Conservation (phyloP, 129 eudicot genomes). For the Helianthus annuus region DNA sequence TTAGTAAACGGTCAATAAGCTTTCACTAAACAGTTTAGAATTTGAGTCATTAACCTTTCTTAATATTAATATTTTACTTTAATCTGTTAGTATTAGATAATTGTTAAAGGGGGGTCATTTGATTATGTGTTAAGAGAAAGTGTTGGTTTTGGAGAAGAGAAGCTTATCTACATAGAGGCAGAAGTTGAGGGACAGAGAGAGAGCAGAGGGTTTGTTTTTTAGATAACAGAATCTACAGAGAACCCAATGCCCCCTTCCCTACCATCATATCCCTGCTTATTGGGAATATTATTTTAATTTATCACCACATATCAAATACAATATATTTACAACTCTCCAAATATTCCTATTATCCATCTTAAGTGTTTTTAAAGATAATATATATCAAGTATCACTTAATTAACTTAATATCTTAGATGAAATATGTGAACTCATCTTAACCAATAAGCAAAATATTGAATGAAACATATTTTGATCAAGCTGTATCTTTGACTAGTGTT, state of each 20-base stretch:
- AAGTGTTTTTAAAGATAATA: background rate
- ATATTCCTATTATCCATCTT: slow-evolving; percentile 6
- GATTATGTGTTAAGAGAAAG: background rate
- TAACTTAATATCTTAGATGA: background rate
- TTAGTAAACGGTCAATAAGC: no score
- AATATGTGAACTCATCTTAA: background rate
- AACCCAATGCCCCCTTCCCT: slow-evolving; percentile 35
- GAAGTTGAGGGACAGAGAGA: slow-evolving; percentile 7
- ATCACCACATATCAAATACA: slow-evolving; percentile 3
- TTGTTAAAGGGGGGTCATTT: background rate
- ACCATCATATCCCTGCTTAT: slow-evolving; percentile 28
- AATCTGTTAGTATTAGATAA: background rate
- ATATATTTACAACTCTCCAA: background rate
- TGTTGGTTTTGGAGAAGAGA: slow-evolving; percentile 14
- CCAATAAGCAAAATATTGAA: background rate
- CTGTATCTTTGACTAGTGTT: background rate
- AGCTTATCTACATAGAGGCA: slow-evolving; percentile 7
- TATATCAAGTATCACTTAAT: background rate
- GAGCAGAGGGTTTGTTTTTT: slow-evolving; percentile 19
- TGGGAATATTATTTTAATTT: slow-evolving; percentile 16
- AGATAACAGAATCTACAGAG: slow-evolving; percentile 28
- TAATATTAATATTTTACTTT: no score
- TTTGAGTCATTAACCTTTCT: no score
- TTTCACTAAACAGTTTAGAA: no score
- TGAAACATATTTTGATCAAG: background rate